Evolutionary conservation across 2,329 filamentous ascomycete species (phyloP).

Genomic region (Cercospora sesami): DNA sequence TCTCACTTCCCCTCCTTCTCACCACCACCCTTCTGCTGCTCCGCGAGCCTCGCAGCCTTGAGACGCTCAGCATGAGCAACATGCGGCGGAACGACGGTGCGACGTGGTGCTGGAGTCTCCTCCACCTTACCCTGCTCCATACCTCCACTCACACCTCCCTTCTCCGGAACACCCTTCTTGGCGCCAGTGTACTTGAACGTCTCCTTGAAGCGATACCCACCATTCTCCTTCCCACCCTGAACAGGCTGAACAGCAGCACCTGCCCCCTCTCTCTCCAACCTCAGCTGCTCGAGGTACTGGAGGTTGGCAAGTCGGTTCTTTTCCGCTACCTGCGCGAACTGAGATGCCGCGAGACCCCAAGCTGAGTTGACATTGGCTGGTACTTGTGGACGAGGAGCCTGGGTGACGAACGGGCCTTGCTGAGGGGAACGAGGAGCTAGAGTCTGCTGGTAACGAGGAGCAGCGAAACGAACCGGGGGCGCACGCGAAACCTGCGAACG

Average conservation of each 20-base stretch:
- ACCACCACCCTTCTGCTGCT: neutral
- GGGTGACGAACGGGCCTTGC: neutral
- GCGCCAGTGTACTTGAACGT: neutral
- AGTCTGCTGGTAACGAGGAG: neutral
- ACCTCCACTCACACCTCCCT: neutral
- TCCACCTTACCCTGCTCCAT: neutral
- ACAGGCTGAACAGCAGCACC: neutral
- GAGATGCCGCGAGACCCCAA: neutral
- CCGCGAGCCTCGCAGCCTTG: neutral
- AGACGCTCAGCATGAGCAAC: neutral
- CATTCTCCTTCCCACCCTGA: neutral
- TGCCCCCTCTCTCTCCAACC: neutral
- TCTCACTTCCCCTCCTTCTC: neutral
- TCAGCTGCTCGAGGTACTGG: neutral
- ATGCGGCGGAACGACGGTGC: neutral
- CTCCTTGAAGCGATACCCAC: neutral
- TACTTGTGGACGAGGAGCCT: neutral
- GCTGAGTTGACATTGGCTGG: neutral
- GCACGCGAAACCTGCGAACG: neutral
- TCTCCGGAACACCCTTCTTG: neutral
- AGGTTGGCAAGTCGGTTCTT: neutral
- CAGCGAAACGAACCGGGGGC: neutral
- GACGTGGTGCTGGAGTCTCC: neutral
- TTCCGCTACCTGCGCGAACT: neutral
- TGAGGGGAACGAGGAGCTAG: neutral